Conservation (phyloP, 345 rosid species). For the Melastoma malabathricum region DNA sequence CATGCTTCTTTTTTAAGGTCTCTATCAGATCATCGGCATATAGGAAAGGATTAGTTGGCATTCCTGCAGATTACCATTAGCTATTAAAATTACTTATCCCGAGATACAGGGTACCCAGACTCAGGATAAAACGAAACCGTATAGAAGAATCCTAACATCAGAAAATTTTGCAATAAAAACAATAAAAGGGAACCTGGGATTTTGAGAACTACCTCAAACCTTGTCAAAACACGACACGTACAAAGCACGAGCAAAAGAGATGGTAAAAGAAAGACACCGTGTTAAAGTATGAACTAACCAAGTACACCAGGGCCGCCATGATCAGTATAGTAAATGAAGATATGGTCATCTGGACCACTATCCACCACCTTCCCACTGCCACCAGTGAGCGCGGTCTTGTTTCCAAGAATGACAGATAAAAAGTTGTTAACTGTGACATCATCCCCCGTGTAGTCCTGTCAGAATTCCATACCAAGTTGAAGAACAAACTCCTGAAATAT, state of each 20-base stretch:
- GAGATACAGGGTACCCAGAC: too few species aligned
- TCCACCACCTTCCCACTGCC: slow-evolving; percentile 92
- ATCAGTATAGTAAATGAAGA: slow-evolving; percentile 71
- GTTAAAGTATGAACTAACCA: slow-evolving; percentile 38
- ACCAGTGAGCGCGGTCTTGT: slow-evolving; percentile 62
- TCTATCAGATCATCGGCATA: slow-evolving; percentile 71
- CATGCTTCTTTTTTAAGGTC: slow-evolving; percentile 66
- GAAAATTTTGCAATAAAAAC: too few species aligned
- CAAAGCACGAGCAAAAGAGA: too few species aligned
- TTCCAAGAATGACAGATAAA: slow-evolving; percentile 72
- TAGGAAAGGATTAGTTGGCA: slow-evolving; percentile 86
- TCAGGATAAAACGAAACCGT: too few species aligned
- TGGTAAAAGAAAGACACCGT: neutral
- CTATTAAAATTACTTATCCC: too few species aligned
- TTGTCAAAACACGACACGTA: neutral
- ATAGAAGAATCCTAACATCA: too few species aligned
- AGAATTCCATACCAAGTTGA: neutral
- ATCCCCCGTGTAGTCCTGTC: slow-evolving; percentile 85
- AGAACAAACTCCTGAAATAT: too few species aligned
- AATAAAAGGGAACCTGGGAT: too few species aligned
- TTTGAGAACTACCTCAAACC: too few species aligned
- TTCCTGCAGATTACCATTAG: slow-evolving; percentile 34
- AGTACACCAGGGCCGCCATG: slow-evolving; percentile 97
- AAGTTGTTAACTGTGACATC: slow-evolving; percentile 65
- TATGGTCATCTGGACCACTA: slow-evolving; percentile 86